These are phyloP conservation scores for Mycosphaerella arachidis DNA, from an alignment of 2,329 filamentous ascomycete species.

Conservation along the genomic window DNA sequence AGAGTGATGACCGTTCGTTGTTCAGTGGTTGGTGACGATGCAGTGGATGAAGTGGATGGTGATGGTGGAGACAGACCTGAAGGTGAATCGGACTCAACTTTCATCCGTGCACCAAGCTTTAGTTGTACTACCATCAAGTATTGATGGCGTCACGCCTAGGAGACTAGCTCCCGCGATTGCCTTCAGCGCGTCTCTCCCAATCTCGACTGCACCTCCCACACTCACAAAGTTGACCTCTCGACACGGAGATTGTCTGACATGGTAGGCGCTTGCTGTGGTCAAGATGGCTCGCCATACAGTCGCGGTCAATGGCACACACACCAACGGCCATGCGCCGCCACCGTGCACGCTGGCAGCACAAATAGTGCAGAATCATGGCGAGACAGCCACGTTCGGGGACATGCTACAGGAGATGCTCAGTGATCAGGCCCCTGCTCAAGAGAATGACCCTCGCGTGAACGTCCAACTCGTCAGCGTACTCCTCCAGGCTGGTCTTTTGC, in stretches of 20 bases:
- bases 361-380: constrained; percentile 68
- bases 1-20: too few relatives aligned
- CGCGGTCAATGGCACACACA: constrained; percentile 9
- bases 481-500: constrained; percentile 70
- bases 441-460: constrained; percentile 70
- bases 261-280: neutral
- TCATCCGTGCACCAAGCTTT: neutral
- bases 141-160: neutral
- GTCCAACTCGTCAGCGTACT: constrained; percentile 83
- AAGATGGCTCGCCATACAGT: constrained; percentile 34
- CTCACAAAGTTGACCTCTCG: neutral
- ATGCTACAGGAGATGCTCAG: constrained; percentile 61
- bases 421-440: constrained; percentile 44
- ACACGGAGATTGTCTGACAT: constrained; percentile 5
- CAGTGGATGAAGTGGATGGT: neutral
- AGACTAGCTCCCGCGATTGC: neutral
- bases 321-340: constrained; percentile 37
- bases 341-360: constrained; percentile 85
- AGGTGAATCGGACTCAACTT: neutral
- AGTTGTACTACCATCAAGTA: neutral
- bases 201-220: neutral
- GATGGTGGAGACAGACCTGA: neutral
- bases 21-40: neutral
- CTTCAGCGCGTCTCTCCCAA: neutral
- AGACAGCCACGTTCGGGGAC: constrained; percentile 63